phyloP scores from a whole-genome alignment of 306 rosid genomes.

The Rosa multiflora region DNA sequence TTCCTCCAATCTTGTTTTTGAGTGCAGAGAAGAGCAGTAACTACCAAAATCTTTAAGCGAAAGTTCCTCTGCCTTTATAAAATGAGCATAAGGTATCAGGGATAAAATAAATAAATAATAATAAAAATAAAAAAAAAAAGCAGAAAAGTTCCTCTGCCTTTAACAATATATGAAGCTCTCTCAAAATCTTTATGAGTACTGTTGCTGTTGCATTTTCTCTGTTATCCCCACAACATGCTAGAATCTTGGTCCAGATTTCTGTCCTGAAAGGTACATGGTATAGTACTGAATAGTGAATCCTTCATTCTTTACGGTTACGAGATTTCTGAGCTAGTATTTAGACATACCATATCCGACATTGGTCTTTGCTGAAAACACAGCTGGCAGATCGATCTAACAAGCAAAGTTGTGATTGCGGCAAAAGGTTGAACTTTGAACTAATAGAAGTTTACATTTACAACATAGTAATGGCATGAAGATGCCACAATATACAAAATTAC shows the following conservation, averaged over 20 bases:
- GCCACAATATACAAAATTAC: constrained; percentile 27
- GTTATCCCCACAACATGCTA: background rate
- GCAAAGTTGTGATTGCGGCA: constrained; percentile 6
- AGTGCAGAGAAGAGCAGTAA: background rate
- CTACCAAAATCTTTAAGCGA: background rate
- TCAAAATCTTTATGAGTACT: background rate
- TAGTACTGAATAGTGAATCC: background rate
- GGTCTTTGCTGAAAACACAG: background rate
- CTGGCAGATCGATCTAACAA: background rate
- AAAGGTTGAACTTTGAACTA: constrained; percentile 17
- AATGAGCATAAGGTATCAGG: background rate
- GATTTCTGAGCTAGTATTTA: background rate
- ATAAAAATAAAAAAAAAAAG: background rate
- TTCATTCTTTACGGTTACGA: background rate
- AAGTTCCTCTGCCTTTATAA: background rate
- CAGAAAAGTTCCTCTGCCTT: background rate
- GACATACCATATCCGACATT: background rate
- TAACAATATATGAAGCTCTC: background rate
- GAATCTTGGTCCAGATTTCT: background rate
- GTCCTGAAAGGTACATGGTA: background rate
- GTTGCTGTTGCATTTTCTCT: background rate
- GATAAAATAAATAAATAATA: background rate
- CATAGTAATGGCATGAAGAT: constrained; percentile 26
- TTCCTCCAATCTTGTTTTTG: background rate
- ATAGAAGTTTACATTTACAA: constrained; percentile 43